These are phyloP conservation scores for Pelargonium citronellum DNA, from an alignment of 441 rosid species.

Conservation along the genomic window DNA sequence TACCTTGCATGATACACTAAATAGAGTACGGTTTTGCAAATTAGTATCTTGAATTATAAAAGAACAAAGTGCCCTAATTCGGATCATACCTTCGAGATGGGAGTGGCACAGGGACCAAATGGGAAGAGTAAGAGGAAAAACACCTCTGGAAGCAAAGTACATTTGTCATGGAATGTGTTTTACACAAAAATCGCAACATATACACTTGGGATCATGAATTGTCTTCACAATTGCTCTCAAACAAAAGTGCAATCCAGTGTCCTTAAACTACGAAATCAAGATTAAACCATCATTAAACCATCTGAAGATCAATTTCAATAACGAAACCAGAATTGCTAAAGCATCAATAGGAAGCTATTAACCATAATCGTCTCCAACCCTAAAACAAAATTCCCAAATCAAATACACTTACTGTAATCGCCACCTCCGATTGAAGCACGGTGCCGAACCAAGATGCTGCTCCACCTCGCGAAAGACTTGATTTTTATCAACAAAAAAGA, in stretches of 20 bases:
- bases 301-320: too few relatives aligned
- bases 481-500: too few relatives aligned
- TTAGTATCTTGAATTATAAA: neutral
- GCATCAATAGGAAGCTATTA: too few relatives aligned
- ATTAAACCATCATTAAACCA: neutral
- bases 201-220: slow-evolving; percentile 1
- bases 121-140: slow-evolving; percentile 32
- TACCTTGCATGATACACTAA: neutral
- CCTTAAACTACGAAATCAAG: neutral
- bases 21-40: neutral
- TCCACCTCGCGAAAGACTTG: too few relatives aligned
- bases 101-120: slow-evolving; percentile 47
- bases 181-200: slow-evolving; percentile 18
- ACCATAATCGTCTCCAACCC: too few relatives aligned
- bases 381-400: too few relatives aligned
- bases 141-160: slow-evolving; percentile 36
- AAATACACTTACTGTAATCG: too few relatives aligned
- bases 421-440: too few relatives aligned
- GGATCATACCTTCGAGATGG: slow-evolving; percentile 59
- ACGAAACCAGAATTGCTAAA: too few relatives aligned
- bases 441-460: too few relatives aligned
- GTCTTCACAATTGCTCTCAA: neutral
- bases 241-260: neutral
- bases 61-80: neutral
- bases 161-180: slow-evolving; percentile 24